These are phyloP conservation scores for Brettanomyces anomalus DNA, from an alignment of 805 yeast species.

Conservation along the genomic window DNA sequence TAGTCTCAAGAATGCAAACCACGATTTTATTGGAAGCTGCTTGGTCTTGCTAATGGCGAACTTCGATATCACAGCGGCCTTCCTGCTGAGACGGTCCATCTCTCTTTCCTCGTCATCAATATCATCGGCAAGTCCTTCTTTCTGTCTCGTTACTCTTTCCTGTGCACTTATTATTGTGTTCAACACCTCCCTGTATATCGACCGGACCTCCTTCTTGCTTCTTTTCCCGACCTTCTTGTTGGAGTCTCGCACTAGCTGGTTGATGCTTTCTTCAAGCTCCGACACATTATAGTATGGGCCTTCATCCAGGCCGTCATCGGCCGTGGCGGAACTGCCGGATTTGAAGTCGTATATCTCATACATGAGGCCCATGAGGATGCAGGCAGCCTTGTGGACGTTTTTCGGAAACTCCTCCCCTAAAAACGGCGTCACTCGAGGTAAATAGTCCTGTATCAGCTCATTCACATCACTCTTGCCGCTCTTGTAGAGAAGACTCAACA, in stretches of 20 bases:
- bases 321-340: constrained; percentile 26
- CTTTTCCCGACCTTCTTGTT: constrained; percentile 52
- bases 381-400: constrained; percentile 47
- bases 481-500: constrained; percentile 31
- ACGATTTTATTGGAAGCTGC: constrained; percentile 37
- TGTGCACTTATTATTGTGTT: constrained; percentile 31
- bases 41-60: constrained; percentile 37
- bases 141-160: constrained; percentile 3
- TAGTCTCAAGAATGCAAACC: constrained; percentile 42
- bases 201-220: constrained; percentile 50
- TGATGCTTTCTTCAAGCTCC: constrained; percentile 24
- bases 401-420: constrained; percentile 29
- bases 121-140: too few relatives aligned
- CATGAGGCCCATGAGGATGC: constrained; percentile 45
- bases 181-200: constrained; percentile 51
- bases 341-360: constrained; percentile 37
- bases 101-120: constrained; percentile 17
- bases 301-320: constrained; percentile 35
- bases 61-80: constrained; percentile 17
- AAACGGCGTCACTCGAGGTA: constrained; percentile 32
- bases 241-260: constrained; percentile 39
- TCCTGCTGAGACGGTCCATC: constrained; percentile 5
- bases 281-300: constrained; percentile 25
- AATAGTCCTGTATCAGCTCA: constrained; percentile 31
- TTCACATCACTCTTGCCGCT: constrained; percentile 2